phyloP scores from a whole-genome alignment of 2,329 filamentous ascomycete genomes.

The Dendrostoma leiphaemia region DNA sequence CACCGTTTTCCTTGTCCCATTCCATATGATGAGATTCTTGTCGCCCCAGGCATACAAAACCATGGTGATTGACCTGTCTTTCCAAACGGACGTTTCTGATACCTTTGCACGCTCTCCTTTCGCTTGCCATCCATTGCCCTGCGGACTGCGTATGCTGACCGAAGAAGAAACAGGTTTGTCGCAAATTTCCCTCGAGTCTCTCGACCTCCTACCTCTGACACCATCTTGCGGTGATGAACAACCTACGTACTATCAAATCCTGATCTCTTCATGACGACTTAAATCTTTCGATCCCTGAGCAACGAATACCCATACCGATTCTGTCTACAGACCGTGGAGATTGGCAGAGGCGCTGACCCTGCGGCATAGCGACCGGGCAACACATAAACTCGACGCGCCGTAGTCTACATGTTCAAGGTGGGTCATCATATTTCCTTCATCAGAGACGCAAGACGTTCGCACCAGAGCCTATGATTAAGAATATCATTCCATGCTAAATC shows the following conservation, averaged over 20 bases:
- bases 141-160: constrained; percentile 21
- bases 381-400: not conserved
- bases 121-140: not conserved
- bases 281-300: constrained; percentile 21
- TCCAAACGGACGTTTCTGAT: constrained; percentile 49
- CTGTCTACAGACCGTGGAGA: not conserved
- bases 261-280: constrained; percentile 32
- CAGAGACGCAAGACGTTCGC: constrained; percentile 7
- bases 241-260: constrained; percentile 45
- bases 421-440: constrained; percentile 27
- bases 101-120: constrained; percentile 11
- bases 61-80: constrained; percentile 57
- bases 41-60: constrained; percentile 58
- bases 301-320: not conserved
- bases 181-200: constrained; percentile 10
- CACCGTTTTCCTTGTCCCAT: constrained; percentile 19
- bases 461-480: constrained; percentile 63
- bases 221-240: constrained; percentile 36
- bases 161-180: constrained; percentile 12
- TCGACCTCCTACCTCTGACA: not conserved
- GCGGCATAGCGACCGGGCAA: not conserved
- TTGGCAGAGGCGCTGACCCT: constrained; percentile 6
- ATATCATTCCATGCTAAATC: constrained; percentile 76
- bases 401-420: constrained; percentile 6
- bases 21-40: constrained; percentile 52